Base-by-base conservation (phyloP, 2,329 filamentous ascomycete genomes). In the Cladosporium sp. region DNA sequence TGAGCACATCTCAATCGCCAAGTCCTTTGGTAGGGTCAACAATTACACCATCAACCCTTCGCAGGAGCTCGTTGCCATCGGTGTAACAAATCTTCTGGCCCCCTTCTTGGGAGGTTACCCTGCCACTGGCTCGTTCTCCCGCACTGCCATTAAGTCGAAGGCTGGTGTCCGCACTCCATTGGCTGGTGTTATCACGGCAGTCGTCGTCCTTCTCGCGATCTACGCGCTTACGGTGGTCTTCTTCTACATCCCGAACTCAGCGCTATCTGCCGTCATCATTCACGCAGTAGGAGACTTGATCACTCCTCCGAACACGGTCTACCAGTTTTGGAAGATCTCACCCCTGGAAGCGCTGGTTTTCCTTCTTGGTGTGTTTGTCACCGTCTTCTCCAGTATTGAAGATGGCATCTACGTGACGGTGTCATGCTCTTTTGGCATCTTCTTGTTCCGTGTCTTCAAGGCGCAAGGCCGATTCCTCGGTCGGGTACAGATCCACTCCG, bases 131-230 rank as follows among this genome's bases (percentile, higher is more conserved):
- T 97, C 93, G 2, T 97, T 97, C 77, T 95, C 89, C 34, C 84
- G 93, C 56, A 97, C 93, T 28, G 92, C 93, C 49, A 96, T 97
- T 73, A 95, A 96, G 71, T 93, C 92, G 4, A 97, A 97, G 72
- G 91, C 93, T 46, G 93, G 93, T 64, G 92, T 96, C 3, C 84
- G 89, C 19, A 96, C 91, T 0, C 92, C 92, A 1, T 83, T 95
- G 52, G 90, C 89, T 13, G 92, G 93, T 72, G 80, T 95, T 40
- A 87, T 97, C 58, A 96, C 91, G 7, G 91, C 87, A 0, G 50
- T 87, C 11, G 80, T 97, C 11, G 92, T 97, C 3, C 78, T 97
- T 0, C 75, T 97, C 8, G 91, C 93, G 34, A 89, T 95, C 57
- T 97, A 96, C 64, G 87, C 88, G 9, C 74, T 97, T 45, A 85